phyloP scores from a whole-genome alignment of 306 rosid species.

The Sindora glabra region DNA sequence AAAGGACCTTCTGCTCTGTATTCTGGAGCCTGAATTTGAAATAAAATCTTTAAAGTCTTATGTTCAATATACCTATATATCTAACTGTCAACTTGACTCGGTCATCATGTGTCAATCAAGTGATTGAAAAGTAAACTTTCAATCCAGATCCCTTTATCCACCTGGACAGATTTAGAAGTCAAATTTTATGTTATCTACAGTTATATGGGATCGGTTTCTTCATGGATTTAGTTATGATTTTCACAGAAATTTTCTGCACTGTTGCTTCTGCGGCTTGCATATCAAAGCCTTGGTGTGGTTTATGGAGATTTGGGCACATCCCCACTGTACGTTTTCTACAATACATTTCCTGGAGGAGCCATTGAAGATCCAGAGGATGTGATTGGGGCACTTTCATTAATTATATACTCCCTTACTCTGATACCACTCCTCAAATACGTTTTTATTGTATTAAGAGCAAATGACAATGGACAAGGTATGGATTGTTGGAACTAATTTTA shows the following conservation, averaged over 20 bases:
- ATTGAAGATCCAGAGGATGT: slow-evolving; percentile 72
- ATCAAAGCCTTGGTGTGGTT: slow-evolving; percentile 97
- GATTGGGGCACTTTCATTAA: slow-evolving; percentile 91
- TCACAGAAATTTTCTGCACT: slow-evolving; percentile 73
- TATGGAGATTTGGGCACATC: slow-evolving; percentile 98
- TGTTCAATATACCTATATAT: neutral
- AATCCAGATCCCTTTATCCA: neutral
- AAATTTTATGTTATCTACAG: neutral
- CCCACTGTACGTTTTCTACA: slow-evolving; percentile 91
- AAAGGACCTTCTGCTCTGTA: neutral
- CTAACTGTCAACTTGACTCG: neutral
- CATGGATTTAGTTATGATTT: slow-evolving; percentile 28
- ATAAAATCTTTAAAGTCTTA: neutral
- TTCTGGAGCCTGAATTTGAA: neutral
- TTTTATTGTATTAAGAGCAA: slow-evolving; percentile 77
- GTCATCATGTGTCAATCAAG: neutral
- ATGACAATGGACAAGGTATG: slow-evolving; percentile 99
- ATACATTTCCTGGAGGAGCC: slow-evolving; percentile 73
- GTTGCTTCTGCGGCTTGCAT: slow-evolving; percentile 86
- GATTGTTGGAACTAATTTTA: too few relatives aligned
- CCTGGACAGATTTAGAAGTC: neutral
- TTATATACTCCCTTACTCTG: slow-evolving; percentile 94
- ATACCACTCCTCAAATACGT: slow-evolving; percentile 91
- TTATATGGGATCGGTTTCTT: slow-evolving; percentile 9
- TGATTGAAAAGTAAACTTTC: neutral